Evolutionary conservation across 345 rosid genomes (phyloP), one percentile per base, ranked within the genome.

Genomic region (Noccaea caerulescens): DNA sequence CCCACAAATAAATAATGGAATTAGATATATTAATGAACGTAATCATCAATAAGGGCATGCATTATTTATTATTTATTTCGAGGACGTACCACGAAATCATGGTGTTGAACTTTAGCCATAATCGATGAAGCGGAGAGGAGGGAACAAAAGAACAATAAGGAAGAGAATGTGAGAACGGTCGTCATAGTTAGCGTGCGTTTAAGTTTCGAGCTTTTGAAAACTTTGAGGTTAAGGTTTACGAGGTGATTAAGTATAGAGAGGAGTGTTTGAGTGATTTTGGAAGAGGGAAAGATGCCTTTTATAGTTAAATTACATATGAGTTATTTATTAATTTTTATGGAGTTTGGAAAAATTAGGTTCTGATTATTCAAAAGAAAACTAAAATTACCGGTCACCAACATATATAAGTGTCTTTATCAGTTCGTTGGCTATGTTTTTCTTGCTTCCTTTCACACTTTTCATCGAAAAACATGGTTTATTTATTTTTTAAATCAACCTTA

Each of bases 21-120:
- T 33, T 53, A 33, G 20, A 16, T 33, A 20, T 20, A 58, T 5
- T 45, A 36, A 54, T n/a, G 42, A 11, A 71, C 6, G 8, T 32
- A 39, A 4, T 16, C 10, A 36, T 34, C 9, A 62, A 43, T 6
- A 44, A 43, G 56, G 18, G 46, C 49, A 56, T 39, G 57, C n/a
- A 47, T 30, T 6, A 5, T 41, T 3, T 7, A 6, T 33, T n/a
- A 27, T 27, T 13, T 13, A 33, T 10, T 16, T 34, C 7, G 43
- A 70, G 4, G 6, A 66, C 96, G 33, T 91, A 91, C 98, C 46
- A 91, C 80, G 54, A 93, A 93, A 20, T 85, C 82, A 74, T 91
- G 96, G 44, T 73, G 58, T 63, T 87, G 92, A 69, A 72, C 62
- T 82, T 81, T 80, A 10, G 94, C 85, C 52, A 66, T 54, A 4